Evolutionary conservation across 345 rosid species (phyloP).

Genomic region (Brassica carinata): DNA sequence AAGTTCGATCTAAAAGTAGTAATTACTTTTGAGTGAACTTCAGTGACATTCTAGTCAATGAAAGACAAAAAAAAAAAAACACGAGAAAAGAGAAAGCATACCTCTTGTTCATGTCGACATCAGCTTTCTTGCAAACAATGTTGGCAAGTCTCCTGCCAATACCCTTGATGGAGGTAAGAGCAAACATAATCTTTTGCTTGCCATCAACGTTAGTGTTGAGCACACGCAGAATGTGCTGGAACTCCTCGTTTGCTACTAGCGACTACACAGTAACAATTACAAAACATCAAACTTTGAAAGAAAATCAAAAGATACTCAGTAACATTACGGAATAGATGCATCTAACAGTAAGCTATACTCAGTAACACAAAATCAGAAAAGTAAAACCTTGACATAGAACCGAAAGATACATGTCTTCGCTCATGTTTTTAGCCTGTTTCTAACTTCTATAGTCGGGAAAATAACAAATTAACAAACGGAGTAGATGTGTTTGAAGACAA

Average conservation of each 20-base stretch:
- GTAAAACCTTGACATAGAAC: no score
- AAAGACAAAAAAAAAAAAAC: background rate
- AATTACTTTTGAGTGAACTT: background rate
- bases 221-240: slow-evolving; percentile 95
- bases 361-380: no score
- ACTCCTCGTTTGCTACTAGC: slow-evolving; percentile 85
- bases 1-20: background rate
- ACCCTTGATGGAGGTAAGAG: slow-evolving; percentile 92
- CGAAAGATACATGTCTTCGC: background rate
- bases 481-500: background rate
- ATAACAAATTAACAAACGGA: background rate
- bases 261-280: slow-evolving; percentile 48
- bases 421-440: background rate
- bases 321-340: no score
- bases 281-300: background rate
- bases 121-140: slow-evolving; percentile 97
- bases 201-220: slow-evolving; percentile 92
- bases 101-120: slow-evolving; percentile 97
- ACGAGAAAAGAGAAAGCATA: slow-evolving; percentile 10
- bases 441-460: background rate
- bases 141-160: slow-evolving; percentile 83
- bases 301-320: background rate
- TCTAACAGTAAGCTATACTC: no score
- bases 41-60: background rate
- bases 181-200: slow-evolving; percentile 89